These are phyloP conservation scores for Fusarium metavorans DNA, from an alignment of 2,329 filamentous ascomycete genomes.

Conservation along the genomic window DNA sequence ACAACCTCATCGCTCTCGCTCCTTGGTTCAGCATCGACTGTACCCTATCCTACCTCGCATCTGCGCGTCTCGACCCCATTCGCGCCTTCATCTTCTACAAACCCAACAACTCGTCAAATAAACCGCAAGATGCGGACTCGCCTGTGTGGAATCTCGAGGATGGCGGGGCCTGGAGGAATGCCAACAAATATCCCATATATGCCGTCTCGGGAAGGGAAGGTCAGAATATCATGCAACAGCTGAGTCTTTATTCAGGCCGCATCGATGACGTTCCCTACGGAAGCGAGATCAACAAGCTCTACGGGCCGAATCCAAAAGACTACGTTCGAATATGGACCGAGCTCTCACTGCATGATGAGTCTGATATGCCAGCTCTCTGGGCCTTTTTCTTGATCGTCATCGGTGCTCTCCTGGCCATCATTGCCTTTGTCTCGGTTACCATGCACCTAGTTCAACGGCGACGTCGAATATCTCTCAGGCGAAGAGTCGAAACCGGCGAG, in stretches of 20 bases:
- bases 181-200: conserved; percentile 84
- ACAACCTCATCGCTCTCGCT: conserved; percentile 83
- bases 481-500: conserved; percentile 80
- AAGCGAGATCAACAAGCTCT: conserved; percentile 65
- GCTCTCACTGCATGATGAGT: conserved; percentile 60
- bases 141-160: conserved; percentile 78
- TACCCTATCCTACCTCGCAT: conserved; percentile 76
- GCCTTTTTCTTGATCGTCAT: conserved; percentile 79
- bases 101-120: conserved; percentile 65
- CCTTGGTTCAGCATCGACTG: conserved; percentile 86
- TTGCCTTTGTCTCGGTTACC: conserved; percentile 73
- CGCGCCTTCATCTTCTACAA: conserved; percentile 74
- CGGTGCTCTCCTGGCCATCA: conserved; percentile 76
- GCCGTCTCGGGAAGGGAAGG: conserved; percentile 79
- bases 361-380: conserved; percentile 80
- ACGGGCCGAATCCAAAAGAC: conserved; percentile 66
- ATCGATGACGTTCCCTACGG: conserved; percentile 72
- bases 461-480: conserved; percentile 74
- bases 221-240: conserved; percentile 74
- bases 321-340: conserved; percentile 72
- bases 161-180: conserved; percentile 75
- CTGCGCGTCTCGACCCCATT: conserved; percentile 68
- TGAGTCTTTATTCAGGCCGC: conserved; percentile 83
- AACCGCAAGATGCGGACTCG: conserved; percentile 75
- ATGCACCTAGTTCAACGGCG: conserved; percentile 85